Percentiles rank a stretch among this genome's conserved stretches.
These are phyloP conservation scores for Colletotrichum echinochloae DNA, from an alignment of 2,329 filamentous ascomycete genomes.

Conservation along the genomic window DNA sequence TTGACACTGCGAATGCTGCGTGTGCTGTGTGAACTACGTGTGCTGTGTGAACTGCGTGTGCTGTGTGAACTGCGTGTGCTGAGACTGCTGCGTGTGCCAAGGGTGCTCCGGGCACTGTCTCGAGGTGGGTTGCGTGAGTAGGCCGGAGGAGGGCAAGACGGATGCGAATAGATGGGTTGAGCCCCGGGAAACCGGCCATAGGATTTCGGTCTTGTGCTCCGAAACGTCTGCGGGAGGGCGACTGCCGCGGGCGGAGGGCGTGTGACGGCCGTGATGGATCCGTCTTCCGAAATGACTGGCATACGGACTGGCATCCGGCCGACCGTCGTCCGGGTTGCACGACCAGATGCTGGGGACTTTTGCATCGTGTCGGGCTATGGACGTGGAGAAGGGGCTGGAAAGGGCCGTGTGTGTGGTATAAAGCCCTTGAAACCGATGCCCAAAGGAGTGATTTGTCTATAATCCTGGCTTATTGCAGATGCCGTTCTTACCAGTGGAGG, in stretches of 20 bases:
- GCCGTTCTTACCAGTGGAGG: not conserved
- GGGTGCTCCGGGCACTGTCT: slow-evolving; percentile 29
- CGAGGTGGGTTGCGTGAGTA: slow-evolving; percentile 35
- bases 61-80: slow-evolving; percentile 11
- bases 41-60: slow-evolving; percentile 9
- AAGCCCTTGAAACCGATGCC: not conserved
- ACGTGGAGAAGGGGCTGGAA: not conserved
- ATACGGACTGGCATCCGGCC: slow-evolving; percentile 53
- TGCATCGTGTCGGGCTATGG: slow-evolving; percentile 28
- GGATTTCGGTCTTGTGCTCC: slow-evolving; percentile 15
- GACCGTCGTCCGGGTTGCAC: slow-evolving; percentile 46
- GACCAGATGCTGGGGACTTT: slow-evolving; percentile 40
- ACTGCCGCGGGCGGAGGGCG: not conserved
- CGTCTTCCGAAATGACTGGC: slow-evolving; percentile 55
- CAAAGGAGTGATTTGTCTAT: not conserved
- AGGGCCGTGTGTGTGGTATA: not conserved
- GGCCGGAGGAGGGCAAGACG: slow-evolving; percentile 35
- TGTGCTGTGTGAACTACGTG: slow-evolving; percentile 12
- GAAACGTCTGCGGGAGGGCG: slow-evolving; percentile 14
- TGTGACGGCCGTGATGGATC: slow-evolving; percentile 31
- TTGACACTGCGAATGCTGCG: slow-evolving; percentile 14
- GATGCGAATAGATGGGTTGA: slow-evolving; percentile 18
- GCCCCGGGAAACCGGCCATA: slow-evolving; percentile 23
- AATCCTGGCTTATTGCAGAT: not conserved
- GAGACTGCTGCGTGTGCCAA: slow-evolving; percentile 10